Percentiles rank a stretch among this genome's conserved stretches.
Conservation (phyloP, 2,329 filamentous ascomycete species). For the Alternaria triticina region DNA sequence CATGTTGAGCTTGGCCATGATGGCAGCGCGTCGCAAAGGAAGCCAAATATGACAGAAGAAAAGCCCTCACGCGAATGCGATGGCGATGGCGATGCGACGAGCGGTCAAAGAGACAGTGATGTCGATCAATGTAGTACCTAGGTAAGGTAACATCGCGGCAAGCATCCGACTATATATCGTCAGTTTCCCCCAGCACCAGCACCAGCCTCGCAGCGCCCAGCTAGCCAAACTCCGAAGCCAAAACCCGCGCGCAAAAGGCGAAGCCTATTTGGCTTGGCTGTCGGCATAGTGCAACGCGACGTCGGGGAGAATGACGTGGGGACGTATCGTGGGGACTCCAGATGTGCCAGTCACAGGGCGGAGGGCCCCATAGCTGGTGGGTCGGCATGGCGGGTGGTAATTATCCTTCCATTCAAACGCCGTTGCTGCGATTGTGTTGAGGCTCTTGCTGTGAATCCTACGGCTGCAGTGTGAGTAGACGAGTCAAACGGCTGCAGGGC, state of each 20-base stretch:
- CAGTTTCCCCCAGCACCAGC: background rate
- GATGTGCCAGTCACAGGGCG: background rate
- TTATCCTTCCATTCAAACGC: slow-evolving; percentile 33
- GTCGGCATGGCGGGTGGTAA: slow-evolving; percentile 13
- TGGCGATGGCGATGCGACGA: background rate
- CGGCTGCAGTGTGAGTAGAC: background rate
- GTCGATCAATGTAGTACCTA: background rate
- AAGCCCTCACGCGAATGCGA: background rate
- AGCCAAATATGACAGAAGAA: background rate
- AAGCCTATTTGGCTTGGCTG: background rate
- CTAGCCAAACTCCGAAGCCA: slow-evolving; percentile 2
- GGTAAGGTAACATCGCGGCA: background rate
- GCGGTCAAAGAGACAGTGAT: background rate
- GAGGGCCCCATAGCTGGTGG: slow-evolving; percentile 14
- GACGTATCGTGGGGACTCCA: slow-evolving; percentile 23
- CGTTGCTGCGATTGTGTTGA: slow-evolving; percentile 3
- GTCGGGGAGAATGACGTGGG: slow-evolving; percentile 16
- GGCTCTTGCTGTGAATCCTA: background rate
- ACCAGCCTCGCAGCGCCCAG: background rate
- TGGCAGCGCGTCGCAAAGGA: slow-evolving; percentile 1
- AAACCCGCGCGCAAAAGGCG: slow-evolving; percentile 5
- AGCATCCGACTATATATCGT: slow-evolving; percentile 5
- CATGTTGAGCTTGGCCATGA: slow-evolving; percentile 44
- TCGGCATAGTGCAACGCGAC: slow-evolving; percentile 10
- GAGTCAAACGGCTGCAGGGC: background rate